Percentiles rank a stretch among this genome's conserved stretches.
Evolutionary conservation across 371 early-diverging fungal species (phyloP).

Genomic region (Coemansia sp.): DNA sequence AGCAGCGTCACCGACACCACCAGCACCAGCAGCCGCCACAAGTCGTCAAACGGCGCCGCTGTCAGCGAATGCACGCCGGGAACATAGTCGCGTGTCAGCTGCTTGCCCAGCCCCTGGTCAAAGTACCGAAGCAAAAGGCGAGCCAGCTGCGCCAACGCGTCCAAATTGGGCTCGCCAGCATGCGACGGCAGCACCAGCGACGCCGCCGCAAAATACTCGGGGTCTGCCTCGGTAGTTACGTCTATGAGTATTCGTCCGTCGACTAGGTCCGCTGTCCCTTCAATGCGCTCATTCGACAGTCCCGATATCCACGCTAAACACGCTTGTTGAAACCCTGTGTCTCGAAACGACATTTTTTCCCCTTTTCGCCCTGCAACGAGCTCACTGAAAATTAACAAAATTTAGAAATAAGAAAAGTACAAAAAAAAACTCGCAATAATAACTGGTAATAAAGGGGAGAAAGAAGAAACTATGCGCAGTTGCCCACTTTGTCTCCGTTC

Average conservation of each 20-base stretch:
- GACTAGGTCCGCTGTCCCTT: constrained; percentile 21
- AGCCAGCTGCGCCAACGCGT: constrained; percentile 42
- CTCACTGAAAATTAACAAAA: no score
- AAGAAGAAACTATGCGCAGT: no score
- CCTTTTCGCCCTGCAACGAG: no score
- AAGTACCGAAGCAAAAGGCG: constrained; percentile 40
- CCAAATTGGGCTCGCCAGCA: constrained; percentile 30
- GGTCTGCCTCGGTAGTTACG: constrained; percentile 34
- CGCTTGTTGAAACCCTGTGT: constrained; percentile 32
- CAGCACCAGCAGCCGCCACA: constrained; percentile 36
- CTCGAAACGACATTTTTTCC: constrained; percentile 23
- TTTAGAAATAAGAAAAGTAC: no score
- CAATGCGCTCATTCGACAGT: constrained; percentile 19
- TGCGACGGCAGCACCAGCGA: constrained; percentile 33
- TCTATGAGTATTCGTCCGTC: constrained; percentile 38
- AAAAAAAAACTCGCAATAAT: no score
- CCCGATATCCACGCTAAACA: constrained; percentile 33
- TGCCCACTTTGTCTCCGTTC: no score
- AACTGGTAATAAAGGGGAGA: no score
- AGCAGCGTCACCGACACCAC: constrained; percentile 39
- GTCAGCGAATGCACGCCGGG: constrained; percentile 32
- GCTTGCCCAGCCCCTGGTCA: constrained; percentile 29
- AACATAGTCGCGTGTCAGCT: constrained; percentile 23
- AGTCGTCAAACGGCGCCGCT: constrained; percentile 31
- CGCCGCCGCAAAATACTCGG: constrained; percentile 41